phyloP scores from a whole-genome alignment of 352 stramenopile genomes.

The Phytopythium chamaehyphon region DNA sequence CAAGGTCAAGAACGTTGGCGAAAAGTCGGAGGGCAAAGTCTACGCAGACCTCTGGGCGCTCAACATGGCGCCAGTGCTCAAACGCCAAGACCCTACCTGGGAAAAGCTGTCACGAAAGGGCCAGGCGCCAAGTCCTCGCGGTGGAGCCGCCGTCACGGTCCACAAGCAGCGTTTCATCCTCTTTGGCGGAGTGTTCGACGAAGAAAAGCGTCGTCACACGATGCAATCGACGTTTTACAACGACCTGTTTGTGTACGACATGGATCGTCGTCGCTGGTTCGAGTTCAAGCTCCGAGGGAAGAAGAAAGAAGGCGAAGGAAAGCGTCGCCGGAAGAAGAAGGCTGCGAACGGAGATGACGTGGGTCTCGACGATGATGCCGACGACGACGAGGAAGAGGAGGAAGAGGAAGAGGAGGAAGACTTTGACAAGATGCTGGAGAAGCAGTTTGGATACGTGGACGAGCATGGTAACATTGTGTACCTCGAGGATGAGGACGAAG shows the following conservation, averaged over 20 bases:
- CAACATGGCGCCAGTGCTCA: conserved; percentile 89
- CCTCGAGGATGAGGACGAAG: conserved; percentile 88
- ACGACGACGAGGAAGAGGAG: conserved; percentile 39
- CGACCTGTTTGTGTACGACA: conserved; percentile 96
- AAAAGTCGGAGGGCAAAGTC: conserved; percentile 92
- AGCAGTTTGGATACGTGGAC: conserved; percentile 95
- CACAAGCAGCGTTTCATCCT: conserved; percentile 96
- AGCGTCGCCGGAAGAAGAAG: conserved; percentile 65
- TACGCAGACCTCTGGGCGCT: conserved; percentile 95
- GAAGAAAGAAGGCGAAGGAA: conserved; percentile 56
- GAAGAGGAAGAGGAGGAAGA: conserved; percentile 77
- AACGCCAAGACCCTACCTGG: conserved; percentile 90
- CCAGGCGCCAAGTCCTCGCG: conserved; percentile 72
- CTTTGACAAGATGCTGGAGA: conserved; percentile 77
- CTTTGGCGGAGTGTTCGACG: conserved; percentile 96
- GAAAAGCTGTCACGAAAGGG: conserved; percentile 91
- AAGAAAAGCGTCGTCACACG: conserved; percentile 80
- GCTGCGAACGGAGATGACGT: conserved; percentile 32
- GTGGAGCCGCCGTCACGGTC: conserved; percentile 75
- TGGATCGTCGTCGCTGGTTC: conserved; percentile 95
- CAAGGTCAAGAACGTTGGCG: conserved; percentile 91
- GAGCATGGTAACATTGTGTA: conserved; percentile 95
- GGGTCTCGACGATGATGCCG: conserved; percentile 36
- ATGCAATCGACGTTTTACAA: conserved; percentile 95
- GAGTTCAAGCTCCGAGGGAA: conserved; percentile 87